Evolutionary conservation across 768 basidiomycete species (phyloP).

Genomic region (Exsudoporus frostii): DNA sequence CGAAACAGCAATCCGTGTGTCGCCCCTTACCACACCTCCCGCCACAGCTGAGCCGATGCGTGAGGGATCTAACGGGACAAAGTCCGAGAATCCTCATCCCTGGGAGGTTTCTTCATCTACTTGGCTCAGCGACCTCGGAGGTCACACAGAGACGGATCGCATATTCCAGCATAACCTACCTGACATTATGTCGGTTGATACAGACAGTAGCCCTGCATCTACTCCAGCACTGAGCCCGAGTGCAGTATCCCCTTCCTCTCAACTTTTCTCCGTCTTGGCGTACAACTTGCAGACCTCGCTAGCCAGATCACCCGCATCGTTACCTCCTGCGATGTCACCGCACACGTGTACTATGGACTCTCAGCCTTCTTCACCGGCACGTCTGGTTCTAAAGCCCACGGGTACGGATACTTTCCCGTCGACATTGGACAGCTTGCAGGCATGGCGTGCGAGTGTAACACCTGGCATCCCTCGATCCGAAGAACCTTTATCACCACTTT

Average conservation of each 20-base stretch:
- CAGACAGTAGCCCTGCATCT: conserved; percentile 23
- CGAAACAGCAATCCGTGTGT: conserved; percentile 10
- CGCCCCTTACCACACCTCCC: conserved; percentile 10
- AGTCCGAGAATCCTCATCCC: conserved; percentile 15
- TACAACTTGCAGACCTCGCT: conserved; percentile 11
- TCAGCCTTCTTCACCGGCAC: conserved; percentile 11
- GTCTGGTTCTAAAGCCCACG: conserved; percentile 23
- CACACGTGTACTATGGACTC: conserved; percentile 12
- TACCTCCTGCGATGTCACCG: conserved; percentile 12
- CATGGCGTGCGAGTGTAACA: conserved; percentile 27
- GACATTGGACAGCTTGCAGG: conserved; percentile 25
- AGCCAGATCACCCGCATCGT: conserved; percentile 15
- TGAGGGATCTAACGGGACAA: conserved; percentile 6
- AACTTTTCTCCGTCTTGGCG: conserved; percentile 14
- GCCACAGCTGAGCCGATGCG: conserved; percentile 1
- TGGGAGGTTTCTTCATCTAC: conserved; percentile 24
- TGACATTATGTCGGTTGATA: conserved; percentile 9
- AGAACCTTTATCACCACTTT: conserved; percentile 10
- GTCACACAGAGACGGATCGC: conserved; percentile 31
- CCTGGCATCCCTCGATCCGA: conserved; percentile 18
- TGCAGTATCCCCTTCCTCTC: conserved; percentile 18
- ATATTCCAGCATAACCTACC: conserved; percentile 27
- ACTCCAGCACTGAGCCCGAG: conserved; percentile 25
- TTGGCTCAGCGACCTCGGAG: conserved; percentile 33
- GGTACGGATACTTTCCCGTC: conserved; percentile 34